phyloP scores from a whole-genome alignment of 2,329 filamentous ascomycete species.

The Aureobasidium sp. region DNA sequence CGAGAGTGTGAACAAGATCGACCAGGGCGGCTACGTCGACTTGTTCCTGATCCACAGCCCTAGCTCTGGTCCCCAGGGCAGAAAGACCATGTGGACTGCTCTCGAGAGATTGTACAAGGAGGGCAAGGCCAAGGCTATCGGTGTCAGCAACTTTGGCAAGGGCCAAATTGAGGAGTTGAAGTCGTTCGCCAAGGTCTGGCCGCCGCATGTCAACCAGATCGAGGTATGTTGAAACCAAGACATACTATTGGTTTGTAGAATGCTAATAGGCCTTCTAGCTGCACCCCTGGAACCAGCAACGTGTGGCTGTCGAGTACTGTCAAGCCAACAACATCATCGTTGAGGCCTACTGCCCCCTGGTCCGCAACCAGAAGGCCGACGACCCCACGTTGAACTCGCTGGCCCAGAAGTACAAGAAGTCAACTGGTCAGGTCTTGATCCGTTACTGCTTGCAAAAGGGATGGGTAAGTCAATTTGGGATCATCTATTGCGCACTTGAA shows the following conservation, averaged over 20 bases:
- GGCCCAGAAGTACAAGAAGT: conserved; percentile 63
- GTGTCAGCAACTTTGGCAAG: conserved; percentile 64
- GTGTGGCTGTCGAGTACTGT: conserved; percentile 49
- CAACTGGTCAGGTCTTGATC: conserved; percentile 67
- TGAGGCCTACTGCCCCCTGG: conserved; percentile 57
- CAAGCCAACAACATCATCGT: conserved; percentile 50
- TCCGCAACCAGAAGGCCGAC: conserved; percentile 62
- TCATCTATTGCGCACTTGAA: not conserved
- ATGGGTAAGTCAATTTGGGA: conserved; percentile 35
- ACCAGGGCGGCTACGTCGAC: conserved; percentile 56
- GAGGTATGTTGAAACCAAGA: conserved; percentile 44
- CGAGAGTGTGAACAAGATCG: conserved; percentile 56
- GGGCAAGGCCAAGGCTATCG: conserved; percentile 56
- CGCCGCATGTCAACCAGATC: conserved; percentile 66
- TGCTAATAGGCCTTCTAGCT: conserved; percentile 38
- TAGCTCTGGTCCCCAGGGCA: conserved; percentile 43
- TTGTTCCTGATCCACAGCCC: conserved; percentile 62
- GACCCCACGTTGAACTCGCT: conserved; percentile 57
- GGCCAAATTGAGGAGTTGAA: conserved; percentile 62
- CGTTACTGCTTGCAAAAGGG: conserved; percentile 77
- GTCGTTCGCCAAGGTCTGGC: conserved; percentile 53
- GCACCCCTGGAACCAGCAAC: conserved; percentile 64
- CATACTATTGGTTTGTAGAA: not conserved
- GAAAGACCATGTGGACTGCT: conserved; percentile 57
- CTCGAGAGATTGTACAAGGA: conserved; percentile 53